Evolutionary conservation across 768 basidiomycete genomes (phyloP).

Genomic region (Amanita pallidorosea): DNA sequence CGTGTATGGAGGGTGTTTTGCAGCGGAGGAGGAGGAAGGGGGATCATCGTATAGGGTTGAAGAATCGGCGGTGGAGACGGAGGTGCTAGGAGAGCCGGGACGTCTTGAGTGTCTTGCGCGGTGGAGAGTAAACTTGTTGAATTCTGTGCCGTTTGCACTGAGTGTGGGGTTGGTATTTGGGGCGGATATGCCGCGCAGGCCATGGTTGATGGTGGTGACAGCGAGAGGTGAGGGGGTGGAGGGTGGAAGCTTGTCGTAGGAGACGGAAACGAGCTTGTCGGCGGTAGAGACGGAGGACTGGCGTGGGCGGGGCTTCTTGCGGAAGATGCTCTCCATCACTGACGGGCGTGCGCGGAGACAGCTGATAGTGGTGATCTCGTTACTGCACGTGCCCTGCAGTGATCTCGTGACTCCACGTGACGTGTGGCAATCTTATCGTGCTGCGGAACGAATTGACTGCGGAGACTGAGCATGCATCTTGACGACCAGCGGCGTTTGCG

Average conservation of each 20-base stretch:
- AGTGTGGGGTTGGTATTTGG: slow-evolving; percentile 79
- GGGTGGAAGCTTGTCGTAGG: slow-evolving; percentile 59
- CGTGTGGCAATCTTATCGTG: slow-evolving; percentile 4
- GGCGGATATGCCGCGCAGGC: slow-evolving; percentile 60
- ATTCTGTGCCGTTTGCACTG: slow-evolving; percentile 58
- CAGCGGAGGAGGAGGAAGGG: slow-evolving; percentile 20
- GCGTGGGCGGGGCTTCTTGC: slow-evolving; percentile 50
- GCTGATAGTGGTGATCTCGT: no score
- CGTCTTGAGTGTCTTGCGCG: slow-evolving; percentile 29
- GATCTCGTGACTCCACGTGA: no score
- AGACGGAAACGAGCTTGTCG: slow-evolving; percentile 51
- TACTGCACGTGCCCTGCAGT: no score
- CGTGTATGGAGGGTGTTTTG: slow-evolving; percentile 16
- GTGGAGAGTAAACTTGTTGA: slow-evolving; percentile 49
- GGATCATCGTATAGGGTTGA: slow-evolving; percentile 49
- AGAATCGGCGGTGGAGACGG: slow-evolving; percentile 45
- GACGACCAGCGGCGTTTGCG: slow-evolving; percentile 17
- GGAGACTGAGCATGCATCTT: slow-evolving; percentile 14
- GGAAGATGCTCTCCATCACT: slow-evolving; percentile 57
- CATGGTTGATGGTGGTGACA: slow-evolving; percentile 44
- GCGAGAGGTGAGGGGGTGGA: slow-evolving; percentile 49
- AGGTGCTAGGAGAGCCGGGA: slow-evolving; percentile 40
- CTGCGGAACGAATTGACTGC: slow-evolving; percentile 12
- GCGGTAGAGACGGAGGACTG: slow-evolving; percentile 50
- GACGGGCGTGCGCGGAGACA: not conserved